Conservation (phyloP, 495 filamentous ascomycete genomes). For the Pseudotulostoma volvatum region DNA sequence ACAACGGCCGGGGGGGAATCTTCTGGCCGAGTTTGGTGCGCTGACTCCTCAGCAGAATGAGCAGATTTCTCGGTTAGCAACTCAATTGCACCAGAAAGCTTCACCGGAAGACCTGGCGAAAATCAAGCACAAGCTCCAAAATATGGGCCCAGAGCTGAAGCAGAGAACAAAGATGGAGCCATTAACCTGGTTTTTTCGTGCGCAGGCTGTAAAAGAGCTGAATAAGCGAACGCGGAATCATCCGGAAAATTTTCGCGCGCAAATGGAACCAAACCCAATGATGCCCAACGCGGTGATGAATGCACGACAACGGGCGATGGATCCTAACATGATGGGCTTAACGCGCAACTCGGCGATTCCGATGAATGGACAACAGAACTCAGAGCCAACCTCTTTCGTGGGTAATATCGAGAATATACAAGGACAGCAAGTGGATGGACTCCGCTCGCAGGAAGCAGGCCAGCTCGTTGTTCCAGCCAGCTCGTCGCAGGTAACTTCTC, state of each 20-base stretch:
- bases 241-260: conserved; percentile 18
- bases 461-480: conserved; percentile 53
- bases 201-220: conserved; percentile 27
- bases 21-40: conserved; percentile 21
- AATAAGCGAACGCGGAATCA: conserved; percentile 20
- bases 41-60: conserved; percentile 27
- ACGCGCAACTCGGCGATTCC: conserved; percentile 25
- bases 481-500: conserved; percentile 31
- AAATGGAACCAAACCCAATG: conserved; percentile 19
- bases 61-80: conserved; percentile 26
- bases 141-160: conserved; percentile 30
- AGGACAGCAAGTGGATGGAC: conserved; percentile 44
- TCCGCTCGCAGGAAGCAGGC: conserved; percentile 47
- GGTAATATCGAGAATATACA: conserved; percentile 38
- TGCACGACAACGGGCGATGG: conserved; percentile 25
- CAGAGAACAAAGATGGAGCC: conserved; percentile 30
- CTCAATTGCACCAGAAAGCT: conserved; percentile 23
- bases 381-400: conserved; percentile 33
- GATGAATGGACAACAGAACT: conserved; percentile 19
- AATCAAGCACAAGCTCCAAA: conserved; percentile 25
- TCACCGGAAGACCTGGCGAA: conserved; percentile 27
- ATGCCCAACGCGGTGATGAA: conserved; percentile 26
- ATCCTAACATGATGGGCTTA: conserved; percentile 29
- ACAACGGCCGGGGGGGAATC: conserved; percentile 15
- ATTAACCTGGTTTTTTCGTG: conserved; percentile 33